Base-by-base conservation (phyloP, 192 early-diverging fungal species). In the Geranomyces variabilis region DNA sequence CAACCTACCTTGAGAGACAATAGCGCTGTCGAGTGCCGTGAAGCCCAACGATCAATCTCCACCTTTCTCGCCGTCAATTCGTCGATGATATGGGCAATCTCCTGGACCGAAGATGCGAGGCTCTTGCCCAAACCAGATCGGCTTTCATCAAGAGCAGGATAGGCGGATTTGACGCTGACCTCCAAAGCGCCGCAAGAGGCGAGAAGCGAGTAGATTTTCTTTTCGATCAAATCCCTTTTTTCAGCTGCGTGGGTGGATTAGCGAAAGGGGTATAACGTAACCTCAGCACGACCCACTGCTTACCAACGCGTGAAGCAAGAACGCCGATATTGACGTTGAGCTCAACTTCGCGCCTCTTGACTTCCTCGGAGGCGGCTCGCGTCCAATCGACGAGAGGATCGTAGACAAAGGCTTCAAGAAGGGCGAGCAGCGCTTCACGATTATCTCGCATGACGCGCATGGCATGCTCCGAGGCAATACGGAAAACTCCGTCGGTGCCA, bases 311-410 rank as follows among this genome's bases (percentile, higher is more conserved):
- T 30, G 78, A 77, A 12, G 63, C 30, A 0, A 87, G 31, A 1
- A 87, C 33, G 12, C 81, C 77, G 12, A 86, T 41, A 46, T 83
- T 70, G 21, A 80, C 74, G 70, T 86, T 83, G 13, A 87, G 33
- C 26, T 80, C 71, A 10, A 67, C 10, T n/a, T 63, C n/a, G 21
- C 51, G 61, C 55, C 62, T 75, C 15, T 77, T 60, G 30, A 61
- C 6, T 14, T 77, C 72, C 21, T 70, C 70, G 14, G 63, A 17
- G 30, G 48, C 44, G 57, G 80, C 73, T 22, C 46, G 66, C 1
- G 75, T 78, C 86, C 86, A 87, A 45, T 87, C 86, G 0, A 81
- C 73, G n/a, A 87, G 55, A 21, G 86, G 86, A 66, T 87, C 86
- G 68, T 82, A 82, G 2, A 84, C 66, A 66, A 87, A 85, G 0